phyloP scores from a whole-genome alignment of 108 stramenopile species.

The Nannochloropsis granulata region DNA sequence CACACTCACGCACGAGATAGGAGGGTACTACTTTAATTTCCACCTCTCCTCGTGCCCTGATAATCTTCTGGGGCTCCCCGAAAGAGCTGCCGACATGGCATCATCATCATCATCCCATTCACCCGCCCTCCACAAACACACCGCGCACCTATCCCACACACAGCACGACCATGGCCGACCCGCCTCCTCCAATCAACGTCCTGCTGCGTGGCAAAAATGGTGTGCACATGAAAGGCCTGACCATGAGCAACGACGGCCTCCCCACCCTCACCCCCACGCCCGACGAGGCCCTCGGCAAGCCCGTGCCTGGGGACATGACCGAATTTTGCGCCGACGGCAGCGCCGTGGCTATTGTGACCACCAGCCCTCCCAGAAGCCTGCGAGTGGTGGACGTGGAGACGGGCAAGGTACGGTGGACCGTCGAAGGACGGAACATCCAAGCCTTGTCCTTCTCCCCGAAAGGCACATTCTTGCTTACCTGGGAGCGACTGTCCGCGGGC shows the following conservation, averaged over 20 bases:
- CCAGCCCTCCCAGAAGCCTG: neutral
- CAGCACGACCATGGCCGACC: neutral
- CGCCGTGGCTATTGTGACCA: neutral
- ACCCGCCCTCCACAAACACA: no score
- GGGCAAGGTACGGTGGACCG: neutral
- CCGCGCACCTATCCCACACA: no score
- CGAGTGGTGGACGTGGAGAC: neutral
- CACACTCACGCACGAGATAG: no score
- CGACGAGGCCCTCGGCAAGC: neutral
- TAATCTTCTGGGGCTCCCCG: no score
- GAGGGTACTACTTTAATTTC: no score
- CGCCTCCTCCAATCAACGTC: neutral
- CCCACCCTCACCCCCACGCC: neutral
- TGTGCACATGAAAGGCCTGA: neutral
- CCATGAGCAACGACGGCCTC: neutral
- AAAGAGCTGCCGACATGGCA: no score
- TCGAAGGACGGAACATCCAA: neutral
- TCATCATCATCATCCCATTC: no score
- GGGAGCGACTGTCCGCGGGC: slow-evolving; percentile 36
- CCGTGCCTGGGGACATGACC: neutral
- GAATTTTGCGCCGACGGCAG: neutral
- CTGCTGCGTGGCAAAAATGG: neutral
- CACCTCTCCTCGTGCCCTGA: no score
- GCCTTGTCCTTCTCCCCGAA: slow-evolving; percentile 47
- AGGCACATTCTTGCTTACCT: slow-evolving; percentile 65